Conservation (phyloP, 2,329 filamentous ascomycete genomes). For the Hypocrella siamensis region DNA sequence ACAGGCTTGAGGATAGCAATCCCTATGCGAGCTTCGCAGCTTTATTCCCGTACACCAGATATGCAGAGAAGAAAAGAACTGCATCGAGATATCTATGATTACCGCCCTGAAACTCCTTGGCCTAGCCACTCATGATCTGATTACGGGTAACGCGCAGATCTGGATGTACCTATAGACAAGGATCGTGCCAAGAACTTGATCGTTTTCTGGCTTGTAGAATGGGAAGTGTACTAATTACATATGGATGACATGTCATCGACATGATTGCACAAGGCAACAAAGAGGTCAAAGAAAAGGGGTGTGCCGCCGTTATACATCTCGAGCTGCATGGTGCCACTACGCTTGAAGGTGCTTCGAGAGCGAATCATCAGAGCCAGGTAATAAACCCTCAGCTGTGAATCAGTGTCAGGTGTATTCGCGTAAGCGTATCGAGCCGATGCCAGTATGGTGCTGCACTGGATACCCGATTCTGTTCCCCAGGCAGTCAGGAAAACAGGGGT, state of each 20-base stretch:
- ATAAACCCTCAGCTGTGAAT: constrained; percentile 81
- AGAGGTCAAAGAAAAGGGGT: constrained; percentile 80
- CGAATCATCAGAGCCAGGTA: constrained; percentile 88
- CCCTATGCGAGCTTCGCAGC: too few species aligned
- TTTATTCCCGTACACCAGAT: too few species aligned
- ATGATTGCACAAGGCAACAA: constrained; percentile 85
- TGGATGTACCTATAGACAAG: constrained; percentile 27
- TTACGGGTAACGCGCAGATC: too few species aligned
- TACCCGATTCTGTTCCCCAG: constrained; percentile 44
- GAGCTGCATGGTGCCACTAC: constrained; percentile 87
- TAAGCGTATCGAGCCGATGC: constrained; percentile 83
- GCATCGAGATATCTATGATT: too few species aligned
- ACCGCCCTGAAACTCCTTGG: too few species aligned
- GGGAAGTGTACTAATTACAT: constrained; percentile 33
- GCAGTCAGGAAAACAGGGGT: constrained; percentile 1
- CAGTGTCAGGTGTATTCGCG: constrained; percentile 71
- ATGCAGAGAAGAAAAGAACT: too few species aligned
- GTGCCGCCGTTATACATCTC: constrained; percentile 82
- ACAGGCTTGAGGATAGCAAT: too few species aligned
- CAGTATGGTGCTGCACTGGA: constrained; percentile 73
- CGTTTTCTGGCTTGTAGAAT: too few species aligned
- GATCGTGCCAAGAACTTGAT: too few species aligned
- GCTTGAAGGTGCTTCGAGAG: constrained; percentile 75
- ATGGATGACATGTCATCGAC: constrained; percentile 54
- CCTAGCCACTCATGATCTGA: too few species aligned